phyloP scores from a whole-genome alignment of 2,329 filamentous ascomycete species.

The Colletotrichum sojae region DNA sequence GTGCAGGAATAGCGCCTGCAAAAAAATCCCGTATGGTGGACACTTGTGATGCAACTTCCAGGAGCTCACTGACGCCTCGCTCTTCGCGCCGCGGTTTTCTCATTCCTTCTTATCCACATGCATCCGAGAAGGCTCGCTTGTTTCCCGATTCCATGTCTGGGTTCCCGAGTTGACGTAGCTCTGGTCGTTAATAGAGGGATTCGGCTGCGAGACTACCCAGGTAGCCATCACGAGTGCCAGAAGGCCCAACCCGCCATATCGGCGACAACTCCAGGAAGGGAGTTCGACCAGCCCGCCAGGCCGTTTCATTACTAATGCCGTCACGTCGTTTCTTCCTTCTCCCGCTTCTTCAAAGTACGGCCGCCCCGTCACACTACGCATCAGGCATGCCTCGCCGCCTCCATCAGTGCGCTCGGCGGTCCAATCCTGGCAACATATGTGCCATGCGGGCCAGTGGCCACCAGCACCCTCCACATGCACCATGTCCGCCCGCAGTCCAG shows the following conservation, averaged over 20 bases:
- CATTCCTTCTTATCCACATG: background rate
- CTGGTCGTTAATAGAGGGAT: too few relatives aligned
- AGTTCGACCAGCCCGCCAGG: background rate
- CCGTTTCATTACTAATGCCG: slow-evolving; percentile 6
- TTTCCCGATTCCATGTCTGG: too few relatives aligned
- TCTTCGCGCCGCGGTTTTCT: background rate
- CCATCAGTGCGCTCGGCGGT: slow-evolving; percentile 10
- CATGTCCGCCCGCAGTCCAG: slow-evolving; percentile 25
- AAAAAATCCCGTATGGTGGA: slow-evolving; percentile 5
- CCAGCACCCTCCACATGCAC: slow-evolving; percentile 21
- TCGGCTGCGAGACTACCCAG: background rate
- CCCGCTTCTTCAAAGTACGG: background rate
- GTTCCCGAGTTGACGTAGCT: too few relatives aligned
- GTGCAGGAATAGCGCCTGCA: slow-evolving; percentile 24
- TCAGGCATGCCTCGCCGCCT: slow-evolving; percentile 7
- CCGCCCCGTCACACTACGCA: background rate
- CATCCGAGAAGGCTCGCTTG: background rate
- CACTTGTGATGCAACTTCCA: slow-evolving; percentile 22
- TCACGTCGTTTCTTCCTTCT: slow-evolving; percentile 6
- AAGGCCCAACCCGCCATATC: background rate
- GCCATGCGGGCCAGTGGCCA: slow-evolving; percentile 24
- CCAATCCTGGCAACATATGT: background rate
- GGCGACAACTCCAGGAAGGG: background rate
- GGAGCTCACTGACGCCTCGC: slow-evolving; percentile 2
- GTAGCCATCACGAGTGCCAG: too few relatives aligned